Conservation (phyloP, 1,284 basidiomycete species). For the Puccinia novopanici region DNA sequence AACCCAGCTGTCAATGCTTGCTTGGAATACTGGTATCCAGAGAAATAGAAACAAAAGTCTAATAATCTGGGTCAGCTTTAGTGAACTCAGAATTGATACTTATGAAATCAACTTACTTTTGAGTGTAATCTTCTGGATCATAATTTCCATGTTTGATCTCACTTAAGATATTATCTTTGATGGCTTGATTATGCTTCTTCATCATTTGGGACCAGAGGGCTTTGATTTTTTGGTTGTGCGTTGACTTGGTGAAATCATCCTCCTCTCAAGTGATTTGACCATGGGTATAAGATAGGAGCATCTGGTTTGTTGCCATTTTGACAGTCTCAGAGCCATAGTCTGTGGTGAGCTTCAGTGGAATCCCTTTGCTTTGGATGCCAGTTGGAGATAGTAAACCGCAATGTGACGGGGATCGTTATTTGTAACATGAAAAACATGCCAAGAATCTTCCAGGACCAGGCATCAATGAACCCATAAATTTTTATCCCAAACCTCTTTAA, state of each 20-base stretch:
- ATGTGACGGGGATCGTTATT: slow-evolving; percentile 11
- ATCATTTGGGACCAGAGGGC: slow-evolving; percentile 6
- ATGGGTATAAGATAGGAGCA: not conserved
- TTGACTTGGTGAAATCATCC: not conserved
- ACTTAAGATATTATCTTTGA: too few species aligned
- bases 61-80: too few species aligned
- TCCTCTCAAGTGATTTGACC: not conserved
- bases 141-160: too few species aligned
- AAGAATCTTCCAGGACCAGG: not conserved
- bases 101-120: not conserved
- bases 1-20: too few species aligned
- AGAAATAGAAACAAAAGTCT: too few species aligned
- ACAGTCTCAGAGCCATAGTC: slow-evolving; percentile 12
- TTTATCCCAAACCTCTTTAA: not conserved
- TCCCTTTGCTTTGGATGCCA: not conserved
- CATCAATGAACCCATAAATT: not conserved
- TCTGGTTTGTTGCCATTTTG: not conserved
- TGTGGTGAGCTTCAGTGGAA: too few species aligned
- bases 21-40: too few species aligned
- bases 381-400: not conserved
- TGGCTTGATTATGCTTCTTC: not conserved
- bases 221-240: too few species aligned
- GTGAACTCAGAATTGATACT: not conserved
- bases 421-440: not conserved
- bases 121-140: too few species aligned